Evolutionary conservation across 176 grass and related monocot genomes (phyloP).

Genomic region (Chrysopogon serrulatus): DNA sequence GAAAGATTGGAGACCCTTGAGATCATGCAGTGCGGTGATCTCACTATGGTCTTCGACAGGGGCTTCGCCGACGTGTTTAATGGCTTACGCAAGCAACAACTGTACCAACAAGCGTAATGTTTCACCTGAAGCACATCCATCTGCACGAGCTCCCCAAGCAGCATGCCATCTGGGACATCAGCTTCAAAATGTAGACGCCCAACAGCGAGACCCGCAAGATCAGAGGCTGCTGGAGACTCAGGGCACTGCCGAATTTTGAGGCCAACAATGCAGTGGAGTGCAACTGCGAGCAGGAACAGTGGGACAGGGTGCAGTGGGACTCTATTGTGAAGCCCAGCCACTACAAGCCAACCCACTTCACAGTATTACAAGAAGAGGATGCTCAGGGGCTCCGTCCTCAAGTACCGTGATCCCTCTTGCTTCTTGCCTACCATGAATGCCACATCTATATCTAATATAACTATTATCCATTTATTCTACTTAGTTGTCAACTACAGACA

Average conservation of each 20-base stretch:
- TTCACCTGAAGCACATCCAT: no score
- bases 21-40: no score
- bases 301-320: not conserved
- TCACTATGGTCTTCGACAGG: no score
- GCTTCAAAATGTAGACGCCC: not conserved
- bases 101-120: no score
- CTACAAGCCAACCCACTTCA: not conserved
- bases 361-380: not conserved
- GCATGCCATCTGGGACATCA: no score
- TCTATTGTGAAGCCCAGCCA: accelerated
- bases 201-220: not conserved
- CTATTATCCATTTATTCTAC: no score
- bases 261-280: not conserved
- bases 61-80: no score
- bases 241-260: accelerated
- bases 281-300: slow-evolving; percentile 31
- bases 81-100: no score
- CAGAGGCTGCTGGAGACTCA: slow-evolving; percentile 32
- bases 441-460: no score
- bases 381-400: not conserved
- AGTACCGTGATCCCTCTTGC: not conserved
- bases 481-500: not conserved
- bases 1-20: no score
- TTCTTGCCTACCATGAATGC: no score
- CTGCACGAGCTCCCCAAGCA: no score